These are phyloP conservation scores for Mycena capillaripes DNA, from an alignment of 768 basidiomycete genomes.

Conservation along the genomic window DNA sequence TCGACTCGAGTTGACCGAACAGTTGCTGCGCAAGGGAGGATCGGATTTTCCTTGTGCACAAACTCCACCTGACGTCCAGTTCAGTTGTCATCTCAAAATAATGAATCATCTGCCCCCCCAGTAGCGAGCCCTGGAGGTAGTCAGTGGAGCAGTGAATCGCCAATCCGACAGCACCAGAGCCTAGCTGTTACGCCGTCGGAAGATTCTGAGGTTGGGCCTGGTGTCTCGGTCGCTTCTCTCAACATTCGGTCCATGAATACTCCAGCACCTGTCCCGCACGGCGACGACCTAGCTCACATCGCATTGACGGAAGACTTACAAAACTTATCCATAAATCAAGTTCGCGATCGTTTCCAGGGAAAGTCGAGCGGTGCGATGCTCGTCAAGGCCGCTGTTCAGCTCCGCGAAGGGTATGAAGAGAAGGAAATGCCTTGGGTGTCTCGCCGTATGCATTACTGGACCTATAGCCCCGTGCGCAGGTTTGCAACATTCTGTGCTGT, in stretches of 20 bases:
- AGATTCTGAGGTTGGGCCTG: not conserved
- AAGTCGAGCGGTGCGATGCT: constrained; percentile 23
- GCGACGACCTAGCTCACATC: constrained; percentile 23
- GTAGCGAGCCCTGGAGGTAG: not conserved
- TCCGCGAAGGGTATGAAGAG: too few relatives aligned
- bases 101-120: not conserved
- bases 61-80: not conserved
- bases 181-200: not conserved
- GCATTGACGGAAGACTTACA: constrained; percentile 4
- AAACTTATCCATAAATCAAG: not conserved
- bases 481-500: too few relatives aligned
- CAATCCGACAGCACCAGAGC: not conserved
- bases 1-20: not conserved
- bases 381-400: constrained; percentile 15
- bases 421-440: too few relatives aligned
- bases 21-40: not conserved
- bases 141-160: not conserved
- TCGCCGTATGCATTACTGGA: too few relatives aligned
- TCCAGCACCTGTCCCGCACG: not conserved
- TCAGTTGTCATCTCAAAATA: not conserved
- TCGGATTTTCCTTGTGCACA: not conserved
- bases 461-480: too few relatives aligned
- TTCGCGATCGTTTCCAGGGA: constrained; percentile 17
- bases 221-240: not conserved
- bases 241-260: not conserved